Evolutionary conservation across 495 filamentous ascomycete genomes (phyloP).

Genomic region (Neurospora sp.): DNA sequence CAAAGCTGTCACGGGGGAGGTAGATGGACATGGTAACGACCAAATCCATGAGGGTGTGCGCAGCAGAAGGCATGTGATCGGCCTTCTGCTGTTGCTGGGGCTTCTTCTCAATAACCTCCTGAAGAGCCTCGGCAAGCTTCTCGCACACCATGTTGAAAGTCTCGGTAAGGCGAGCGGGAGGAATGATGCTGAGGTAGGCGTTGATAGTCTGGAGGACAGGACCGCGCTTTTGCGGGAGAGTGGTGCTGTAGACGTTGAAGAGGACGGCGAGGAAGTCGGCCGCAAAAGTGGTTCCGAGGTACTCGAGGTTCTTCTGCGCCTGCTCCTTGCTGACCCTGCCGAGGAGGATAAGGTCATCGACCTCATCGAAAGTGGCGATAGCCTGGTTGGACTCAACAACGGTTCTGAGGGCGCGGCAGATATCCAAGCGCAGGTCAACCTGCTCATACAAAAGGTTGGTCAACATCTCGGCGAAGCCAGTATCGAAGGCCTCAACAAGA

Average conservation of each 20-base stretch:
- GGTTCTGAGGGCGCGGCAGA: conserved; percentile 76
- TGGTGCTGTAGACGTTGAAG: conserved; percentile 96
- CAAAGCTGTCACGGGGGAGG: conserved; percentile 72
- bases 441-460: conserved; percentile 90
- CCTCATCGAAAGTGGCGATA: conserved; percentile 48
- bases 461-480: conserved; percentile 81
- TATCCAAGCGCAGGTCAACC: conserved; percentile 70
- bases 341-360: conserved; percentile 59
- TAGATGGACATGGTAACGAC: conserved; percentile 93
- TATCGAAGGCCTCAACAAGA: conserved; percentile 66
- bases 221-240: conserved; percentile 81
- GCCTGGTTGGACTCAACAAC: conserved; percentile 86
- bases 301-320: conserved; percentile 66
- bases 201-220: conserved; percentile 90
- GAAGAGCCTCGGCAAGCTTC: conserved; percentile 69
- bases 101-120: conserved; percentile 48
- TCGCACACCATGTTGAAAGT: conserved; percentile 78
- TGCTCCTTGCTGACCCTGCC: conserved; percentile 61
- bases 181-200: conserved; percentile 81
- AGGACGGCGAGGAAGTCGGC: conserved; percentile 86
- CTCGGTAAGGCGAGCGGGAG: conserved; percentile 60
- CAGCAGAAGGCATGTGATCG: conserved; percentile 78
- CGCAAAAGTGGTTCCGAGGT: conserved; percentile 61
- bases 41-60: conserved; percentile 91
- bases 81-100: conserved; percentile 45